A percentile compares a stretch with the other conserved stretches of the same genome.
Evolutionary conservation across 2,329 filamentous ascomycete species (phyloP).

Genomic region (Talaromyces sp.): DNA sequence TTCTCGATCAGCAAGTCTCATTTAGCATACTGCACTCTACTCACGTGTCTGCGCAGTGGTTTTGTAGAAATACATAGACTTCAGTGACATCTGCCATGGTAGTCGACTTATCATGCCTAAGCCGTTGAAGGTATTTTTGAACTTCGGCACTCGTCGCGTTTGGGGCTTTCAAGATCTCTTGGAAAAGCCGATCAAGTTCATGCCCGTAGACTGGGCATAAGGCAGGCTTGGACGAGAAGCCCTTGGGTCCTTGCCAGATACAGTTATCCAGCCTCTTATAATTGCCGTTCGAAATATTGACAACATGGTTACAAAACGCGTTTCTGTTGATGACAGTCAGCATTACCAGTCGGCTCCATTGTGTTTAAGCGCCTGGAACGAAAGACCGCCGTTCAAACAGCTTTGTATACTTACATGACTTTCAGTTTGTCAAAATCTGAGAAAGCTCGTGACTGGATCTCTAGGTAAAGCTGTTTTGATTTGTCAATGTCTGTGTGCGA

Average conservation of each 20-base stretch:
- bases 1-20: conserved; percentile 1
- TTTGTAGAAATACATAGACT: conserved; percentile 3
- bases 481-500: not conserved
- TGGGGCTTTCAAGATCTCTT: conserved; percentile 6
- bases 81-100: conserved; percentile 6
- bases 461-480: conserved; percentile 3
- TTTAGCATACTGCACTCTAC: not conserved
- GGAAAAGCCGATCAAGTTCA: conserved; percentile 5
- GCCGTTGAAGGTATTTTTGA: conserved; percentile 3
- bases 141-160: conserved; percentile 6
- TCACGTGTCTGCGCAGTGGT: conserved; percentile 5
- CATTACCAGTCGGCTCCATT: not conserved
- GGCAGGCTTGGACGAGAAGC: conserved; percentile 2
- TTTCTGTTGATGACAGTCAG: not conserved
- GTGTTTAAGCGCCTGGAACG: not conserved
- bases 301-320: not conserved
- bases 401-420: conserved; percentile 3
- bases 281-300: not conserved
- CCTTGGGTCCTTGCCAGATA: conserved; percentile 4
- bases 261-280: not conserved
- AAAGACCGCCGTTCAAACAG: not conserved
- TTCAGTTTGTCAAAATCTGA: not conserved
- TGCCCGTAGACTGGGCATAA: conserved; percentile 2
- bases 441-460: conserved; percentile 5
- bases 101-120: conserved; percentile 1